phyloP scores from a whole-genome alignment of 169 alveolate genomes.

The Plasmodium gonderi region DNA sequence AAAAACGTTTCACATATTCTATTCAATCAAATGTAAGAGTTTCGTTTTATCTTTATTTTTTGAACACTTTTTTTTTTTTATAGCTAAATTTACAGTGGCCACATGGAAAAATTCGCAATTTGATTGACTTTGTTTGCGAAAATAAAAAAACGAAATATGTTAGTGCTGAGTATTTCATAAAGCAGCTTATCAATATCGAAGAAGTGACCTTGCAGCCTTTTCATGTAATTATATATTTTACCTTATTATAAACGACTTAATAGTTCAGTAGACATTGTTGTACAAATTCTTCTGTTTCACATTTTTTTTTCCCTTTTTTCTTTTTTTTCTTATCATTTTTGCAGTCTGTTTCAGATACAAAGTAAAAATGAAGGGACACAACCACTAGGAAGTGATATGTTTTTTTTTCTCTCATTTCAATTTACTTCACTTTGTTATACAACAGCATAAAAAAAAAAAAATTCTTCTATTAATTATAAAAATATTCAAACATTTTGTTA shows the following conservation, averaged over 20 bases:
- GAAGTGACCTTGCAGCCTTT: slow-evolving; percentile 74
- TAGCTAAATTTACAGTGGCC: slow-evolving; percentile 75
- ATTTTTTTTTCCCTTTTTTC: slow-evolving; percentile 1
- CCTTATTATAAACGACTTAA: too few species aligned
- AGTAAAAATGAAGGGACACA: slow-evolving; percentile 14
- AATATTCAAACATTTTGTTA: background rate
- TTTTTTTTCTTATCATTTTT: background rate
- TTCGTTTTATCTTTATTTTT: background rate
- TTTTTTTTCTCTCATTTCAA: background rate
- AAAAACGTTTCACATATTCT: background rate
- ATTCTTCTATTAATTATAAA: background rate
- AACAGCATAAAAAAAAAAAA: slow-evolving; percentile 17
- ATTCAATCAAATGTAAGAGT: background rate
- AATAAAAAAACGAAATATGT: slow-evolving; percentile 69
- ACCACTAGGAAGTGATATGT: background rate
- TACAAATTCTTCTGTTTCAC: too few species aligned
- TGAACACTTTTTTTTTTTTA: background rate
- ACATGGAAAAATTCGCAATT: slow-evolving; percentile 67
- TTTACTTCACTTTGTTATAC: slow-evolving; percentile 5
- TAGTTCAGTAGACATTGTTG: too few species aligned
- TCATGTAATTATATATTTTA: slow-evolving; percentile 29
- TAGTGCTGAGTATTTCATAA: slow-evolving; percentile 74
- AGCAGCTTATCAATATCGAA: slow-evolving; percentile 69
- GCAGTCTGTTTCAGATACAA: slow-evolving; percentile 44
- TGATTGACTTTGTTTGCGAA: slow-evolving; percentile 74